A percentile compares a stretch with the other conserved stretches of the same genome.
These are phyloP conservation scores for Pleurotus sapidus DNA, from an alignment of 768 basidiomycete species.

Conservation along the genomic window DNA sequence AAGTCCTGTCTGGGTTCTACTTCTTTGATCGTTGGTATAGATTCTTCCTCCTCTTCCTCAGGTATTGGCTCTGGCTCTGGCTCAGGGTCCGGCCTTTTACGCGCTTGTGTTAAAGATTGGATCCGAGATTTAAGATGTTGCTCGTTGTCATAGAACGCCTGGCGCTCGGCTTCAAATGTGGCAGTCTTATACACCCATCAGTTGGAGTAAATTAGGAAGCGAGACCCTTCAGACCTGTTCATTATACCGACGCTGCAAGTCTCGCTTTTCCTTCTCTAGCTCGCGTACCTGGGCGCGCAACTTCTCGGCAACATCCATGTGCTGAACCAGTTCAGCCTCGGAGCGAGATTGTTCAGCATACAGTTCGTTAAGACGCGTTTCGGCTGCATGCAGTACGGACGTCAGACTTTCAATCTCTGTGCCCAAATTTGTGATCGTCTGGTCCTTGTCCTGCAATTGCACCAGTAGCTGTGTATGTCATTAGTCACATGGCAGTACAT, in stretches of 20 bases:
- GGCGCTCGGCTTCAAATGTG: slow-evolving; percentile 89
- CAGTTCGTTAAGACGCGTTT: slow-evolving; percentile 72
- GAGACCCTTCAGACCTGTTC: slow-evolving; percentile 62
- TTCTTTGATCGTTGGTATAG: slow-evolving; percentile 15
- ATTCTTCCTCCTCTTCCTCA: slow-evolving; percentile 34
- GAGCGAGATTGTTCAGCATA: slow-evolving; percentile 79
- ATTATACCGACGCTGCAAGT: slow-evolving; percentile 77
- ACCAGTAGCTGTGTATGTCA: slow-evolving; percentile 56
- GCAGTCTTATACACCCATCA: slow-evolving; percentile 49
- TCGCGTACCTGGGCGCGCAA: slow-evolving; percentile 78
- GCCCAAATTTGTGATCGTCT: slow-evolving; percentile 56
- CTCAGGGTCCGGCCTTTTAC: slow-evolving; percentile 46
- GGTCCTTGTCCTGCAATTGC: slow-evolving; percentile 77
- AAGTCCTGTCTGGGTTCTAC: slow-evolving; percentile 40
- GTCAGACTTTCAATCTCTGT: slow-evolving; percentile 63
- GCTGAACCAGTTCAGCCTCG: slow-evolving; percentile 79
- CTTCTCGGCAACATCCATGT: slow-evolving; percentile 82
- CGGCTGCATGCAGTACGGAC: slow-evolving; percentile 64
- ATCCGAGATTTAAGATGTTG: slow-evolving; percentile 92
- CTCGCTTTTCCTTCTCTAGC: slow-evolving; percentile 86
- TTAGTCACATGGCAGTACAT: slow-evolving; percentile 6
- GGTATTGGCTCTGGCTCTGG: slow-evolving; percentile 27
- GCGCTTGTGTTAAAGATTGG: slow-evolving; percentile 68
- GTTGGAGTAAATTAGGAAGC: neutral
- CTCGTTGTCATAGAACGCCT: slow-evolving; percentile 91